Conservation (phyloP, 75 land plant genomes). For the Pinus albicaulis region DNA sequence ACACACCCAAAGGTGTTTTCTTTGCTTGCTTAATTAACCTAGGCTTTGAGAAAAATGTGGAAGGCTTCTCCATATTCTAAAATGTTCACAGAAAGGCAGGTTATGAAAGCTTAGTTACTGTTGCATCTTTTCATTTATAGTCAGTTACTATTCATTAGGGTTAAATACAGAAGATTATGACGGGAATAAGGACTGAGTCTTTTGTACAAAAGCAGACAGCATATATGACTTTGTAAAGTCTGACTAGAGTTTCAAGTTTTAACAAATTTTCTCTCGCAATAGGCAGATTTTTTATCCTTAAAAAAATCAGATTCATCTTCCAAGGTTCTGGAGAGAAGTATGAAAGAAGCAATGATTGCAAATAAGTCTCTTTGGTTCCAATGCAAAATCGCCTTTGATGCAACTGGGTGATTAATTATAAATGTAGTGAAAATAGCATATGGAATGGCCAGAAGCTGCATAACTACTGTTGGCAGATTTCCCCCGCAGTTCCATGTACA, state of each 20-base stretch:
- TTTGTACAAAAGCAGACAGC: background rate
- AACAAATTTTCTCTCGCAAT: background rate
- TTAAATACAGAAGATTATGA: background rate
- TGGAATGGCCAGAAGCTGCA: no score
- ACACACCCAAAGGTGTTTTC: background rate
- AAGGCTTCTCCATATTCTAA: constrained; percentile 2
- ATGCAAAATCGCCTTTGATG: background rate
- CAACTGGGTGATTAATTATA: no score
- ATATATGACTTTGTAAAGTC: background rate
- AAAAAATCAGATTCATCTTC: background rate
- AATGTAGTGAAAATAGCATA: no score
- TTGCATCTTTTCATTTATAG: background rate
- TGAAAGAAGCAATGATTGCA: background rate
- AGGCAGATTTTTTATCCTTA: constrained; percentile 1
- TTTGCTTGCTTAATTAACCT: background rate
- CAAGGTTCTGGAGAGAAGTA: background rate
- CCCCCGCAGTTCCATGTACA: no score
- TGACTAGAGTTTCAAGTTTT: background rate
- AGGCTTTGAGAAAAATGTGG: background rate
- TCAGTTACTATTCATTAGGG: background rate
- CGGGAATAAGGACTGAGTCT: background rate
- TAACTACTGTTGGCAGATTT: no score
- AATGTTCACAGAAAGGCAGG: background rate
- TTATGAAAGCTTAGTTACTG: background rate
- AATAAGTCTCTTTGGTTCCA: background rate